These are phyloP conservation scores for Botrytis tulipae DNA, from an alignment of 2,329 filamentous ascomycete species.

Conservation along the genomic window DNA sequence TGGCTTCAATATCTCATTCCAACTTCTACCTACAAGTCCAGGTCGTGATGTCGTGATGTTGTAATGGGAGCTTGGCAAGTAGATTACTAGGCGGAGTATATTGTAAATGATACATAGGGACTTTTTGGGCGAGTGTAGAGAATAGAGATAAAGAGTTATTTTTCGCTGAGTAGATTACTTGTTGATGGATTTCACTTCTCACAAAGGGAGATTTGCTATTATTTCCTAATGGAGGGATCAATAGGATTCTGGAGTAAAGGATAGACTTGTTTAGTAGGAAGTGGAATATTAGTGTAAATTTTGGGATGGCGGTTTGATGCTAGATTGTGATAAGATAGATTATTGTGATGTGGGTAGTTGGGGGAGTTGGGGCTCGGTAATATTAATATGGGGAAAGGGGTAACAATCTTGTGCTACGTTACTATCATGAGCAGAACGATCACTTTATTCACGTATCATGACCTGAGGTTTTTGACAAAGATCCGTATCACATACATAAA, in stretches of 20 bases:
- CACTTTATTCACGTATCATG: fast-evolving
- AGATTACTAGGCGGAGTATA: neutral
- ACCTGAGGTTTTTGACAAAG: neutral
- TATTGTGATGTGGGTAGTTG: neutral
- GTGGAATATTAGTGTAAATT: neutral
- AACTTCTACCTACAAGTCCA: neutral
- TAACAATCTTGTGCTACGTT: neutral
- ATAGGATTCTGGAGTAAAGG: neutral
- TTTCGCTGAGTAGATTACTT: neutral
- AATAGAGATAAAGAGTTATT: neutral
- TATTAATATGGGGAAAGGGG: neutral
- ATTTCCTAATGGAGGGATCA: neutral
- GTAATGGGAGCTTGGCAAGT: neutral
- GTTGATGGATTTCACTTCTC: neutral
- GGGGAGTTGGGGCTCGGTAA: neutral
- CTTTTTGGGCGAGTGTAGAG: neutral
- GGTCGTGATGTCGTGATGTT: neutral
- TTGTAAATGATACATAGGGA: neutral
- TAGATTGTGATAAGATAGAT: neutral
- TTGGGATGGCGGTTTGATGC: neutral
- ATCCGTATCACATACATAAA: neutral
- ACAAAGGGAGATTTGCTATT: neutral
- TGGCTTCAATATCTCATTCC: neutral
- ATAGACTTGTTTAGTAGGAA: neutral
- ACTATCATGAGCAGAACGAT: neutral